These are phyloP conservation scores for Yamadazyma tumulicola DNA, from an alignment of 805 yeast genomes.

Conservation along the genomic window DNA sequence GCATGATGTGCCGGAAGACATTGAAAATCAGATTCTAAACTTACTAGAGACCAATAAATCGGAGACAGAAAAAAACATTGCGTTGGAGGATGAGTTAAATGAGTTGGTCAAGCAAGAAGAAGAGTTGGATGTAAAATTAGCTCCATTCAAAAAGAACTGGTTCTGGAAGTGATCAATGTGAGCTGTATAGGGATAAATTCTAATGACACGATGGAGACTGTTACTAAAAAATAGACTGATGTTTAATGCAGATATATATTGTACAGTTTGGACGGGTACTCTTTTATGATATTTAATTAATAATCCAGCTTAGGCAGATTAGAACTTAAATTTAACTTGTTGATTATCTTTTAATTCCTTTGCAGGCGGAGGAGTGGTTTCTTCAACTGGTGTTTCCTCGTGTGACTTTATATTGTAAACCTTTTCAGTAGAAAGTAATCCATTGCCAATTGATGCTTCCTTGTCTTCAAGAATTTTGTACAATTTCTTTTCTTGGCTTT, in stretches of 20 bases:
- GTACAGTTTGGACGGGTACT: no score
- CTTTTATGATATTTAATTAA: no score
- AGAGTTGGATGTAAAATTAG: conserved; percentile 10
- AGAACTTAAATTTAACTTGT: no score
- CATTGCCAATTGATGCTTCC: conserved; percentile 5
- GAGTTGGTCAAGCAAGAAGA: conserved; percentile 9
- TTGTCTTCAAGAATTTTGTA: conserved; percentile 21
- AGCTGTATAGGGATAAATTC: no score
- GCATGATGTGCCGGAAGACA: conserved; percentile 28
- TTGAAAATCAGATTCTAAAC: conserved; percentile 34
- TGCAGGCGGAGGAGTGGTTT: no score
- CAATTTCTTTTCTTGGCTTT: conserved; percentile 5
- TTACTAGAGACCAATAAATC: conserved; percentile 33
- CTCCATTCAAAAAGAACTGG: conserved; percentile 12
- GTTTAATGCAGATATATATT: no score
- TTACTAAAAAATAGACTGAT: no score
- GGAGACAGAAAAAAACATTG: conserved; percentile 37
- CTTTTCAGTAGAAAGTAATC: conserved; percentile 11
- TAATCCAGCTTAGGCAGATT: no score
- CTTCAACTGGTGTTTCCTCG: no score
- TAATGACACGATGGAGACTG: no score
- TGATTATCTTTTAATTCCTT: no score
- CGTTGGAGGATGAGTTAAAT: conserved; percentile 34
- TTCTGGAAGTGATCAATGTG: conserved; percentile 10
- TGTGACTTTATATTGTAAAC: no score